Base-by-base conservation (phyloP, 2,329 filamentous ascomycete genomes). In the Bipolaris oryzae region DNA sequence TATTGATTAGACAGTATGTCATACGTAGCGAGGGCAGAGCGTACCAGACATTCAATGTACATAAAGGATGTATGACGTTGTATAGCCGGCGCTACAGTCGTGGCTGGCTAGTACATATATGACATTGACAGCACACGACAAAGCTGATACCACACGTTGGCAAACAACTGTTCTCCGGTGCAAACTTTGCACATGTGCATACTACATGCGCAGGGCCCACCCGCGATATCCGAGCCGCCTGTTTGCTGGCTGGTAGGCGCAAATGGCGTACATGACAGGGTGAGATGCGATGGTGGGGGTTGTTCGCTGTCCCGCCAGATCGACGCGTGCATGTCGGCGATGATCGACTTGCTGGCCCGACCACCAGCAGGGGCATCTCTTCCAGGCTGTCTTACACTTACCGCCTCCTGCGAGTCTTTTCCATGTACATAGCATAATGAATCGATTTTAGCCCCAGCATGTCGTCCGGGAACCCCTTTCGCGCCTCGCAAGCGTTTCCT, bases 1-100 rank as follows among this genome's bases (percentile, higher is more conserved):
- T 72, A 77, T 81, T 54, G 73, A 90, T 83, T 78, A 79, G 85
- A 23, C 39, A 41, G 38, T 41, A 13, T 53, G 16, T 11, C 39
- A 46, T 54, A 11, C 25, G 25, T 28, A 28, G 25, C 25, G 2
- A 28, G 25, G 1, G 25, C 7, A 28, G 25, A 9, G 25, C 10
- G 7, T 28, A 28, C 25, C 25, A 28, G 25, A 28, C 25, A 28
- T 28, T 10, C 25, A 10, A 28, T 28, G 25, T 15, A 23, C 37
- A 48, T 38, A 20, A 21, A 38, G 11, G 21, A 21, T 21, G 21
- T 5, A 35, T 23, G 33, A 35, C 31, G 9, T 31, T 34, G 33
- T 47, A 34, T 6, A n/a, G 31, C 23, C 43, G 31, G 44, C 20
- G 44, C 33, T 21, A 18, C 21, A 33, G 43, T 28, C 28, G 28